phyloP scores from a whole-genome alignment of 2,329 filamentous ascomycete genomes.

The Aspergillus hortae region DNA sequence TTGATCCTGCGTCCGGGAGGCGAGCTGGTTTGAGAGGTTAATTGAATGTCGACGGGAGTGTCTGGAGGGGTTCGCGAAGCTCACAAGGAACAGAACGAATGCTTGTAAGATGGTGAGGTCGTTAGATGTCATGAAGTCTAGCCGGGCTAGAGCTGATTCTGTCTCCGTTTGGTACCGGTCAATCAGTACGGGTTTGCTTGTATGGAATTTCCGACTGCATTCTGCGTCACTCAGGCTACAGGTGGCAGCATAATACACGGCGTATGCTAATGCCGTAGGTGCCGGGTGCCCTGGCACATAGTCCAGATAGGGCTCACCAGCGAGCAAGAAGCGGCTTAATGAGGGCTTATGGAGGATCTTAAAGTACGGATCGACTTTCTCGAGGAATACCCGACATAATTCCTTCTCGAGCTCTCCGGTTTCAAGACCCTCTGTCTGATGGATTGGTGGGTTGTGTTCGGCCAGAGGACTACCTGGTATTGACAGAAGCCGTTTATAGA shows the following conservation, averaged over 20 bases:
- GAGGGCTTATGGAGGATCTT: conserved; percentile 30
- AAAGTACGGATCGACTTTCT: conserved; percentile 29
- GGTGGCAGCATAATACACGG: conserved; percentile 26
- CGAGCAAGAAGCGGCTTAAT: conserved; percentile 21
- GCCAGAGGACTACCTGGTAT: conserved; percentile 15
- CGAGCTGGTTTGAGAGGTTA: conserved; percentile 4
- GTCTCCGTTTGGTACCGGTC: conserved; percentile 21
- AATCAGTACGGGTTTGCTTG: conserved; percentile 16
- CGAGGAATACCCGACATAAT: conserved; percentile 24
- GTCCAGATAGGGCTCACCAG: conserved; percentile 26
- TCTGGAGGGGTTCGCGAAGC: neutral
- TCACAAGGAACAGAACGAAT: conserved; percentile 29
- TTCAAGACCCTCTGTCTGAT: neutral
- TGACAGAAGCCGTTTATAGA: conserved; percentile 8
- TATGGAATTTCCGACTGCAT: conserved; percentile 19
- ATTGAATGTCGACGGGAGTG: neutral
- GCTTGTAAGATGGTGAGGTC: conserved; percentile 32
- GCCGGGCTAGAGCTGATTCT: conserved; percentile 21
- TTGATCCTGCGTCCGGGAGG: conserved; percentile 26
- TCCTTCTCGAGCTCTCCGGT: conserved; percentile 1
- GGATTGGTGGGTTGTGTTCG: conserved; percentile 8
- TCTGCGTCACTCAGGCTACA: conserved; percentile 22
- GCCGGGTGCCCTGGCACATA: conserved; percentile 26
- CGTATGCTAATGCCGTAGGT: conserved; percentile 21
- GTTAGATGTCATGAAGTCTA: conserved; percentile 29